Evolutionary conservation across 768 basidiomycete species (phyloP).

Genomic region (Amanita muscaria): DNA sequence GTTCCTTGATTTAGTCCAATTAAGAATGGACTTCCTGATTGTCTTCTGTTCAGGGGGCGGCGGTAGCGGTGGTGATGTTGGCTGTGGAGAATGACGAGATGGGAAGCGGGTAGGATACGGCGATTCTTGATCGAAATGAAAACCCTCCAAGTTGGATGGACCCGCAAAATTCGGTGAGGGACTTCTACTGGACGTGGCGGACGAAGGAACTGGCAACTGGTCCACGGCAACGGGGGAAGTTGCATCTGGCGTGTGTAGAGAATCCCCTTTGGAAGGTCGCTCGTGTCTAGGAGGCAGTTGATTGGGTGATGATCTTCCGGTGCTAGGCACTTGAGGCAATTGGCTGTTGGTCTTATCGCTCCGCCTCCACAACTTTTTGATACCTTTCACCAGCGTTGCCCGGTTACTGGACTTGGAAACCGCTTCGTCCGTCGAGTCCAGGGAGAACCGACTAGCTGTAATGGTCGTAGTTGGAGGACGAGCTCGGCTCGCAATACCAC

Average conservation of each 20-base stretch:
- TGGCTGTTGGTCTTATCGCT: slow-evolving; percentile 46
- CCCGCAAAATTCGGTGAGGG: background rate
- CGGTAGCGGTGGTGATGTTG: slow-evolving; percentile 20
- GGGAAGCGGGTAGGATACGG: slow-evolving; percentile 44
- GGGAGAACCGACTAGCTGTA: slow-evolving; percentile 64
- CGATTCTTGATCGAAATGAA: slow-evolving; percentile 69
- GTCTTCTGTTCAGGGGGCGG: slow-evolving; percentile 38
- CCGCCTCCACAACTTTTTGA: slow-evolving; percentile 75
- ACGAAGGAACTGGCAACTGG: background rate
- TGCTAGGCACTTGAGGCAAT: slow-evolving; percentile 27
- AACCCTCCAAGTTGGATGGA: slow-evolving; percentile 27
- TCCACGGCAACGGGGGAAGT: slow-evolving; percentile 21
- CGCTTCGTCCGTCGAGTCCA: slow-evolving; percentile 47
- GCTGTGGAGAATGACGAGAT: slow-evolving; percentile 22
- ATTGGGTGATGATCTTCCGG: slow-evolving; percentile 25
- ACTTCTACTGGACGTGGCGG: background rate
- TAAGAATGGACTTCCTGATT: slow-evolving; percentile 64
- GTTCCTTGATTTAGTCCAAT: slow-evolving; percentile 40
- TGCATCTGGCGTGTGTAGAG: too few relatives aligned
- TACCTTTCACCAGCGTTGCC: slow-evolving; percentile 58
- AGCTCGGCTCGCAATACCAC: slow-evolving; percentile 3
- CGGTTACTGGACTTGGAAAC: slow-evolving; percentile 25
- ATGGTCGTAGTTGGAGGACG: slow-evolving; percentile 11
- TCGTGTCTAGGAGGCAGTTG: slow-evolving; percentile 28
- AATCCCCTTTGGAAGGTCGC: slow-evolving; percentile 30